Evolutionary conservation across 305 asterid species (phyloP), one percentile per base, ranked within the genome.

Genomic region (Fraxinus sp.): DNA sequence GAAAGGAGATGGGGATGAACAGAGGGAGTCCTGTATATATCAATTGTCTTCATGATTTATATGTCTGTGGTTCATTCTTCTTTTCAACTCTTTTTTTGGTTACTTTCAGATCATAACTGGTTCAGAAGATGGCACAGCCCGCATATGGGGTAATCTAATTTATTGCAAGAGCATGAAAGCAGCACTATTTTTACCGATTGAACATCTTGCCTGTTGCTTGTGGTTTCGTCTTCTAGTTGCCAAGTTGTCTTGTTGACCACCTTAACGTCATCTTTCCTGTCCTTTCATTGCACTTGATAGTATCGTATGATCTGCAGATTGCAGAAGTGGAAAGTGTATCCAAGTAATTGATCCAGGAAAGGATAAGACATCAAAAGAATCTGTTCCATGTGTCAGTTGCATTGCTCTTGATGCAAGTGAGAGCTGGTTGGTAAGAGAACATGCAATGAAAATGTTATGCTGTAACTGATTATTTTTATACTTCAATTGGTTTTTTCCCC

Each of bases 61-160:
- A 18, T 80, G 24, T 49, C 39, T 78, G 36, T 83, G 77, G 77
- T 75, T 20, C 81, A 64, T 83, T 79, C 77, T 79, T 79, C 59
- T 36, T 59, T 75, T 71, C 82, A 20, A 75, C 82, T 77, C 77
- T 24, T 83, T 64, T 59, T 46, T 74, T 62, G 77, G 68, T 68
- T 82, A 77, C 75, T 87, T 89, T 88, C 94, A 94, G 99, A 90
- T 96, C 66, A 87, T 96, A 81, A 96, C 99, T 84, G 99, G 99
- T 87, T 96, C 99, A 75, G 99, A 96, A 92, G 99, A 96, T 84
- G 97, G 99, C 84, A 89, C 97, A 22, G 93, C 95, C 52, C 92
- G 95, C 46, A 90, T 96, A 87, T 96, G 99, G 99, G 99, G 99
- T 96, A 82, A 64, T 89, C 32, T 72, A 64, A 73, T 80, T n/a